Evolutionary conservation across 116 monocot species (phyloP).

Genomic region (Cymodocea nodosa): DNA sequence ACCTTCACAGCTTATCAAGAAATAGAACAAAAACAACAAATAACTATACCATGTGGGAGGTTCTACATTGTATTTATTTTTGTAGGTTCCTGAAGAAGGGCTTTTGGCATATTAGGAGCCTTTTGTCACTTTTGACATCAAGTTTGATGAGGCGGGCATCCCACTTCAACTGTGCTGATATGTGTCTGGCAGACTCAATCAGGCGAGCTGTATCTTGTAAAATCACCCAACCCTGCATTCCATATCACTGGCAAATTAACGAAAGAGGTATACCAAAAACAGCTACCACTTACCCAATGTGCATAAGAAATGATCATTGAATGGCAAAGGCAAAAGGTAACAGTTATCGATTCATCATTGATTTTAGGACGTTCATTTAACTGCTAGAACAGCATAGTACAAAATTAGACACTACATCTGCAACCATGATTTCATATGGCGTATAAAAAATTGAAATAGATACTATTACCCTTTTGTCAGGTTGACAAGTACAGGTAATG

Average conservation of each 20-base stretch:
- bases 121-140: slow-evolving; percentile 62
- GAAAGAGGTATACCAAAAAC: too few species aligned
- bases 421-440: too few species aligned
- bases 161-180: slow-evolving; percentile 70
- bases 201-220: slow-evolving; percentile 51
- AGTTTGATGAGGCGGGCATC: slow-evolving; percentile 64
- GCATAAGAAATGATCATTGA: too few species aligned
- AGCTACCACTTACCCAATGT: too few species aligned
- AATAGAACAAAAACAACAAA: slow-evolving; percentile 10
- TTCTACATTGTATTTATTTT: slow-evolving; percentile 4
- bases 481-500: too few species aligned
- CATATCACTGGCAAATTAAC: neutral
- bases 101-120: slow-evolving; percentile 85
- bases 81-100: slow-evolving; percentile 73
- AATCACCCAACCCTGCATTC: slow-evolving; percentile 91
- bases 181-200: slow-evolving; percentile 47
- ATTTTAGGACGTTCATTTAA: too few species aligned
- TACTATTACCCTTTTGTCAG: too few species aligned
- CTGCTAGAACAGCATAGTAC: too few species aligned
- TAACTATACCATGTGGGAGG: neutral
- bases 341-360: too few species aligned
- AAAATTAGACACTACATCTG: too few species aligned
- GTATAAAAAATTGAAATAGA: too few species aligned
- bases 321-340: too few species aligned
- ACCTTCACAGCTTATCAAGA: slow-evolving; percentile 9